Evolutionary conservation across 2,329 filamentous ascomycete genomes (phyloP).

Genomic region (Hypoxylon sp.): DNA sequence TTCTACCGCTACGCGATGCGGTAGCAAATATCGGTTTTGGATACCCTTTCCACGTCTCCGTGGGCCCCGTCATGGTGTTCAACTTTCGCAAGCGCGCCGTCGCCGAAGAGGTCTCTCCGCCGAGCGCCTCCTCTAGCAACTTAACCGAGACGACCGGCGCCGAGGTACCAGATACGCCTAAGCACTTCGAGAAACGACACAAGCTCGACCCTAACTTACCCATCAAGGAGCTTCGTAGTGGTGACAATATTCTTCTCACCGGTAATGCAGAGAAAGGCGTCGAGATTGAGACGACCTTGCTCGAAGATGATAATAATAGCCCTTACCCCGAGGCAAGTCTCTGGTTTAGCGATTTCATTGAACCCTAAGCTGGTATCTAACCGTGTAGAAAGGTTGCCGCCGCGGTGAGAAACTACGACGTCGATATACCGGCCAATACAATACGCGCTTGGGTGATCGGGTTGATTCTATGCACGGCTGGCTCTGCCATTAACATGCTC

Average conservation of each 20-base stretch:
- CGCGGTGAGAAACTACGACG: slow-evolving; percentile 54
- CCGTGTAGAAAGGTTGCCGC: slow-evolving; percentile 43
- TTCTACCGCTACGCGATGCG: neutral
- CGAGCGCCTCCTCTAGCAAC: slow-evolving; percentile 32
- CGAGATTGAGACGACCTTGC: slow-evolving; percentile 54
- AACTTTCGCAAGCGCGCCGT: slow-evolving; percentile 38
- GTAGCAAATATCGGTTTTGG: slow-evolving; percentile 1
- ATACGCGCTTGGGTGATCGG: slow-evolving; percentile 68
- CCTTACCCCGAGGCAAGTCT: slow-evolving; percentile 58
- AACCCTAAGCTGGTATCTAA: slow-evolving; percentile 18
- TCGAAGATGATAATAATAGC: slow-evolving; percentile 66
- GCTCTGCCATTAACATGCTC: slow-evolving; percentile 64
- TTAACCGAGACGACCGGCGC: slow-evolving; percentile 29
- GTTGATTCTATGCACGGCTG: slow-evolving; percentile 63
- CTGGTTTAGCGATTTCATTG: neutral
- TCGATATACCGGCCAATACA: slow-evolving; percentile 63
- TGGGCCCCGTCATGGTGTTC: slow-evolving; percentile 34
- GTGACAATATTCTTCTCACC: slow-evolving; percentile 56
- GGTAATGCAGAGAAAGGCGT: slow-evolving; percentile 56
- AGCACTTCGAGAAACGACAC: slow-evolving; percentile 58
- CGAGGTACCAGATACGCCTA: slow-evolving; percentile 40
- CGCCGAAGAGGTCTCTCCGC: slow-evolving; percentile 29
- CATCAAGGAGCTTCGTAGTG: slow-evolving; percentile 59
- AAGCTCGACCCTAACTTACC: slow-evolving; percentile 66
- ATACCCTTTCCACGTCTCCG: slow-evolving; percentile 3